Conservation (phyloP, 805 yeast genomes). For the Candida montana region DNA sequence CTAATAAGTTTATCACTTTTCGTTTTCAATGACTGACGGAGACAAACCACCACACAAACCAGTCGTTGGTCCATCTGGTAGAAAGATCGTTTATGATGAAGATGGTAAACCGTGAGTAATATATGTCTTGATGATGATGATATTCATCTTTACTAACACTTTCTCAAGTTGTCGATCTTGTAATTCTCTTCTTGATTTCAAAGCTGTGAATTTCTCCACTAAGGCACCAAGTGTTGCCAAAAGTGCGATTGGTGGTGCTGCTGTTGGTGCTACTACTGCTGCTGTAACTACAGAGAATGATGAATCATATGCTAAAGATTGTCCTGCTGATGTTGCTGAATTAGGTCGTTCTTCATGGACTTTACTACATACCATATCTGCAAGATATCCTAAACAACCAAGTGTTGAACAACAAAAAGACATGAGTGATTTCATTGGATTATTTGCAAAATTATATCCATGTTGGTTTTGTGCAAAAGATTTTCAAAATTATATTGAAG, state of each 20-base stretch:
- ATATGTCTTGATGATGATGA: neutral
- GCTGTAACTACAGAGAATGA: slow-evolving; percentile 4
- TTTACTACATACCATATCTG: slow-evolving; percentile 83
- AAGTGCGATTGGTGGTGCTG: slow-evolving; percentile 7
- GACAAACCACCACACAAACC: slow-evolving; percentile 27
- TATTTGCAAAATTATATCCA: slow-evolving; percentile 82
- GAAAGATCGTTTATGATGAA: slow-evolving; percentile 70
- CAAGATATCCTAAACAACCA: slow-evolving; percentile 76
- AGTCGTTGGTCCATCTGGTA: slow-evolving; percentile 52
- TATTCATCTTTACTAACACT: slow-evolving; percentile 1
- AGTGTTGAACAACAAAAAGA: slow-evolving; percentile 57
- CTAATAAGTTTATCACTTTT: no score
- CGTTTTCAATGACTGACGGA: neutral
- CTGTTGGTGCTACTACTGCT: slow-evolving; percentile 12
- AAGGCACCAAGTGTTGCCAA: slow-evolving; percentile 10
- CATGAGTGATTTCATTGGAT: slow-evolving; percentile 58
- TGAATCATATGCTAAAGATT: slow-evolving; percentile 36
- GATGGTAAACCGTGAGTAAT: slow-evolving; percentile 87
- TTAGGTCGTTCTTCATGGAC: slow-evolving; percentile 92
- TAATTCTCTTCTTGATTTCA: slow-evolving; percentile 76
- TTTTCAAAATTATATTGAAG: slow-evolving; percentile 56
- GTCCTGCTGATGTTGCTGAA: slow-evolving; percentile 82
- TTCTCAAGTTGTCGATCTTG: slow-evolving; percentile 68
- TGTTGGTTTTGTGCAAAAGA: slow-evolving; percentile 93
- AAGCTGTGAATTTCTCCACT: slow-evolving; percentile 41